These are phyloP conservation scores for Aciculosporium take DNA, from an alignment of 2,329 filamentous ascomycete species.

Conservation along the genomic window DNA sequence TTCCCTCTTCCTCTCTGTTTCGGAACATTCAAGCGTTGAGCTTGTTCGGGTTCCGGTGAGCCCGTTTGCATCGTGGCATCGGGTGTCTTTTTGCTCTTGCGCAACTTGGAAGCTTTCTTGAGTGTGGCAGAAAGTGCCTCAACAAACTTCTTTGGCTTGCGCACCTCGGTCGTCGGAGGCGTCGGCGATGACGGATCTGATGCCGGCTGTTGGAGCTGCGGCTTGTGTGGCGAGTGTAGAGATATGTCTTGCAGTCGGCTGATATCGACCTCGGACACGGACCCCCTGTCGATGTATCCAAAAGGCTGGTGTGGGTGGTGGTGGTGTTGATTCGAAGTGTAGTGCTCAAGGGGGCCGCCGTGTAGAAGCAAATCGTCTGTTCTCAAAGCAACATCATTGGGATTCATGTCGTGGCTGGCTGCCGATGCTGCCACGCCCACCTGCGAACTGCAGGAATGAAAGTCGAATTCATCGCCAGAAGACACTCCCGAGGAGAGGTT, in stretches of 20 bases:
- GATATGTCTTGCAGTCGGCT: conserved; percentile 32
- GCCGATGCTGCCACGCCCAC: conserved; percentile 13
- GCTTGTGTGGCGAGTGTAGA: conserved; percentile 23
- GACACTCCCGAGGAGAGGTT: conserved; percentile 22
- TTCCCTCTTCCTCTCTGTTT: conserved; percentile 18
- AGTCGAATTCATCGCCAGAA: conserved; percentile 23
- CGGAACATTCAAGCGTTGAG: conserved; percentile 18
- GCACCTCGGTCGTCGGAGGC: conserved; percentile 16
- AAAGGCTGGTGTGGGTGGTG: conserved; percentile 7
- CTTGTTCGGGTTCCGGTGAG: conserved; percentile 18
- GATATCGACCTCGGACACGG: conserved; percentile 35
- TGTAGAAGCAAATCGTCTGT: conserved; percentile 3
- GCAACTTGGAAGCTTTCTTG: conserved; percentile 23
- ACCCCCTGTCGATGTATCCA: conserved; percentile 18
- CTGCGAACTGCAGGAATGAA: conserved; percentile 21
- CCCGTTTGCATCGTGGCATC: conserved; percentile 10
- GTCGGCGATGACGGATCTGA: conserved; percentile 20
- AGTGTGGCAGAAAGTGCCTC: conserved; percentile 27
- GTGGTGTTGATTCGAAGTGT: neutral
- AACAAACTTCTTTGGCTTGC: conserved; percentile 26
- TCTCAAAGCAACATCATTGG: conserved; percentile 14
- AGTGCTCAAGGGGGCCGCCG: neutral
- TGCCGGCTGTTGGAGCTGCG: conserved; percentile 10
- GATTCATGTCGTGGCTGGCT: conserved; percentile 17
- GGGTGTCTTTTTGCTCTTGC: conserved; percentile 16